phyloP scores from a whole-genome alignment of 805 yeast species.

The Myxozyma vanderwaltii region DNA sequence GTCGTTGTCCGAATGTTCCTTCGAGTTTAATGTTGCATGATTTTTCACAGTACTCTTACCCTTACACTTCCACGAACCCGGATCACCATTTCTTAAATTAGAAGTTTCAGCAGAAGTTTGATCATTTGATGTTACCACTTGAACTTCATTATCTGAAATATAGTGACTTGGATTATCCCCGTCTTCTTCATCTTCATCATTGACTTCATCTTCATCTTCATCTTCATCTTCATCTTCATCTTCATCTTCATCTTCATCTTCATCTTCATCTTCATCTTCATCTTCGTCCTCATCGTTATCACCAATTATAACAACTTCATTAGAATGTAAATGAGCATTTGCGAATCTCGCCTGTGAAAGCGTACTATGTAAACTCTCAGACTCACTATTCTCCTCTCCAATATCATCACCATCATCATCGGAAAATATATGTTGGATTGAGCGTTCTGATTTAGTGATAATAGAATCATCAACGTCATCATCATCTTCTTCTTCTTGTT shows the following conservation, averaged over 20 bases:
- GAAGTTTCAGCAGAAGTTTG: too few species aligned
- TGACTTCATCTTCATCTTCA: background rate
- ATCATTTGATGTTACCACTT: too few species aligned
- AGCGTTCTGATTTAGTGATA: background rate
- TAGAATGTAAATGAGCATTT: background rate
- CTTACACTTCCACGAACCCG: too few species aligned
- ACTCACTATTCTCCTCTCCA: background rate
- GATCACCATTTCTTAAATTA: too few species aligned
- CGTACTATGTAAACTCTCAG: background rate
- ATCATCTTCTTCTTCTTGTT: background rate
- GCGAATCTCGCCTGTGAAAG: background rate
- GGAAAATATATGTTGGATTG: background rate
- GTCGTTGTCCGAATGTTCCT: too few species aligned
- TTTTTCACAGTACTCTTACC: too few species aligned
- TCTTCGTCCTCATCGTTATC: background rate
- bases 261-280: background rate
- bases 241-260: background rate
- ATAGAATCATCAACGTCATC: background rate
- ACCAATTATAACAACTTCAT: background rate
- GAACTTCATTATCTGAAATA: background rate
- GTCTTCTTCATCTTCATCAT: background rate
- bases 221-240: background rate
- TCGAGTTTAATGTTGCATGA: too few species aligned
- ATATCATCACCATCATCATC: background rate
- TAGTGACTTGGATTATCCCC: background rate